Percentiles rank a stretch among this genome's conserved stretches.
Conservation (phyloP, 352 stramenopile species). For the Synura sp. region DNA sequence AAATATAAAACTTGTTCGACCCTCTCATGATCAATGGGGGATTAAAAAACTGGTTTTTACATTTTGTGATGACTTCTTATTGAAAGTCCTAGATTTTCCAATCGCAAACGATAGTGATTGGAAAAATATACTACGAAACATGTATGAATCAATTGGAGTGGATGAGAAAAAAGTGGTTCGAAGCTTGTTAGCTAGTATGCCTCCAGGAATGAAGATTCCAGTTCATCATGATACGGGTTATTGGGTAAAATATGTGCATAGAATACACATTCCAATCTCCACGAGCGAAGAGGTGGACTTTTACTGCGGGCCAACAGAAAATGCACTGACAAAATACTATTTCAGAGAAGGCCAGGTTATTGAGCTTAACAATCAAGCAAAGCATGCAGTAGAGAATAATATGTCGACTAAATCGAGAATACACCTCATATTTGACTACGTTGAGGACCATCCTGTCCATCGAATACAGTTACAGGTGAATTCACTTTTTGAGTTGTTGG, state of each 20-base stretch:
- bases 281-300: constrained; percentile 69
- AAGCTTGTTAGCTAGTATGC: constrained; percentile 90
- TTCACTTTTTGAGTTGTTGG: too few relatives aligned
- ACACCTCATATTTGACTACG: constrained; percentile 98
- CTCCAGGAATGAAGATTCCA: constrained; percentile 87
- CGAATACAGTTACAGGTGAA: constrained; percentile 33
- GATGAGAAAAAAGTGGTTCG: constrained; percentile 67
- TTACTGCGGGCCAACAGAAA: constrained; percentile 70
- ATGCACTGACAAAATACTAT: constrained; percentile 62
- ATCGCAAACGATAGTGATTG: constrained; percentile 70
- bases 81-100: constrained; percentile 86
- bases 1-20: constrained; percentile 83
- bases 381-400: constrained; percentile 63
- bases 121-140: constrained; percentile 2
- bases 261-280: constrained; percentile 92
- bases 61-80: constrained; percentile 97
- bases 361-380: constrained; percentile 98
- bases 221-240: constrained; percentile 94
- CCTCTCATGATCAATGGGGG: constrained; percentile 93
- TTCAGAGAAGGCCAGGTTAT: constrained; percentile 88
- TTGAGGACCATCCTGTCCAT: constrained; percentile 57
- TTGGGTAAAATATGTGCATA: constrained; percentile 91
- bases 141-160: constrained; percentile 2
- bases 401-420: constrained; percentile 65
- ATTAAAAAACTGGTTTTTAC: constrained; percentile 96